phyloP scores from a whole-genome alignment of 148 eudicot species.

The Polygonum aviculare region DNA sequence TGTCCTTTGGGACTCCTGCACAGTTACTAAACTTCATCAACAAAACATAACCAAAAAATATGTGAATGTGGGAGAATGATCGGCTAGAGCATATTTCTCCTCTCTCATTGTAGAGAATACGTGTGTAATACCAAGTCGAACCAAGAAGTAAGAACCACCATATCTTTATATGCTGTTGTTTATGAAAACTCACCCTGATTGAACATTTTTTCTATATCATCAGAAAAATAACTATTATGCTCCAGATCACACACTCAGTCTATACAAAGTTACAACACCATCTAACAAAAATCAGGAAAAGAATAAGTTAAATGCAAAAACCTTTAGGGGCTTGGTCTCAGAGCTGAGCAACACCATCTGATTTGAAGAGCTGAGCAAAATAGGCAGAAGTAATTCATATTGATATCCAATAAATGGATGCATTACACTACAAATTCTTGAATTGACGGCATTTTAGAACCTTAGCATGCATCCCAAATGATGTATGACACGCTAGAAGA shows the following conservation, averaged over 20 bases:
- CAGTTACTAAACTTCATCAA: not conserved
- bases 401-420: too few species aligned
- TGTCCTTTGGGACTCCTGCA: constrained; percentile 45
- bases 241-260: not conserved
- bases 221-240: not conserved
- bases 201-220: not conserved
- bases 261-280: not conserved
- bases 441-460: too few species aligned
- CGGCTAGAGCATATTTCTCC: not conserved
- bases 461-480: too few species aligned
- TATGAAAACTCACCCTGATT: not conserved
- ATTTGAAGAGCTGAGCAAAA: too few species aligned
- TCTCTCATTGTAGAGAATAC: not conserved
- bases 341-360: too few species aligned
- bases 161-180: not conserved
- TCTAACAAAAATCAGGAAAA: not conserved
- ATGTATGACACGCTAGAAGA: too few species aligned
- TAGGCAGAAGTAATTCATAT: too few species aligned
- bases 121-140: not conserved
- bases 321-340: constrained; percentile 12
- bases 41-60: not conserved
- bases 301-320: not conserved
- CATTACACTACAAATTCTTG: too few species aligned
- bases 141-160: not conserved
- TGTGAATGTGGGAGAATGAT: not conserved